phyloP scores from a whole-genome alignment of 352 stramenopile genomes.

The Phytophthora melonis region DNA sequence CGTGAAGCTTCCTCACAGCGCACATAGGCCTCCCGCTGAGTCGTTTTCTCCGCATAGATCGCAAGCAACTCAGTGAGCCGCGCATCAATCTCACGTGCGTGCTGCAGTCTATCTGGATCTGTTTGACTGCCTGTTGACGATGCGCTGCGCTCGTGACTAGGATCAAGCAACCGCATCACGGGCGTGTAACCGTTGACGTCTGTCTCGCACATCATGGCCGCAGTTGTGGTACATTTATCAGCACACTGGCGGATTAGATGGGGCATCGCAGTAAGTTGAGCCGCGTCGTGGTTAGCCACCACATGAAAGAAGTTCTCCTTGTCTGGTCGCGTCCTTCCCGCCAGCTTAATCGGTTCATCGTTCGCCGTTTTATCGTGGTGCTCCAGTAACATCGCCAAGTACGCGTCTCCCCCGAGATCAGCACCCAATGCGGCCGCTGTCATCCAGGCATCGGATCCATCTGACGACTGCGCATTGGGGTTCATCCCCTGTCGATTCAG shows the following conservation, averaged over 20 bases:
- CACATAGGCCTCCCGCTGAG: slow-evolving; percentile 43
- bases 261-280: slow-evolving; percentile 31
- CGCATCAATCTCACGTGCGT: slow-evolving; percentile 43
- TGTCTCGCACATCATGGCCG: slow-evolving; percentile 59
- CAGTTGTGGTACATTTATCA: slow-evolving; percentile 37
- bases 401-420: slow-evolving; percentile 48
- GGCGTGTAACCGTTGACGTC: slow-evolving; percentile 58
- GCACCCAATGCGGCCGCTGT: slow-evolving; percentile 45
- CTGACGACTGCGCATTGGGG: slow-evolving; percentile 41
- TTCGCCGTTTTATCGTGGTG: slow-evolving; percentile 44
- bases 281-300: slow-evolving; percentile 41
- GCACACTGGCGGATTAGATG: slow-evolving; percentile 52
- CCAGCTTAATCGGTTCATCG: slow-evolving; percentile 44
- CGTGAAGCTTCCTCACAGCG: slow-evolving; percentile 38
- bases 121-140: slow-evolving; percentile 33
- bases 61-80: slow-evolving; percentile 57
- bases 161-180: slow-evolving; percentile 57
- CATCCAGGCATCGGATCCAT: slow-evolving; percentile 74
- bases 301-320: slow-evolving; percentile 76
- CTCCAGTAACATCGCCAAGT: slow-evolving; percentile 60
- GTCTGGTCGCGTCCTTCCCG: slow-evolving; percentile 20
- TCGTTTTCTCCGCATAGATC: slow-evolving; percentile 62
- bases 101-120: slow-evolving; percentile 50
- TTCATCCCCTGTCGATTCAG: slow-evolving; percentile 53
- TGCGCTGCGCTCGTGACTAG: slow-evolving; percentile 26